Percentiles rank a stretch among this genome's conserved stretches.
These are phyloP conservation scores for Paramarasmius palmivorus DNA, from an alignment of 1,284 basidiomycete genomes.

Conservation along the genomic window DNA sequence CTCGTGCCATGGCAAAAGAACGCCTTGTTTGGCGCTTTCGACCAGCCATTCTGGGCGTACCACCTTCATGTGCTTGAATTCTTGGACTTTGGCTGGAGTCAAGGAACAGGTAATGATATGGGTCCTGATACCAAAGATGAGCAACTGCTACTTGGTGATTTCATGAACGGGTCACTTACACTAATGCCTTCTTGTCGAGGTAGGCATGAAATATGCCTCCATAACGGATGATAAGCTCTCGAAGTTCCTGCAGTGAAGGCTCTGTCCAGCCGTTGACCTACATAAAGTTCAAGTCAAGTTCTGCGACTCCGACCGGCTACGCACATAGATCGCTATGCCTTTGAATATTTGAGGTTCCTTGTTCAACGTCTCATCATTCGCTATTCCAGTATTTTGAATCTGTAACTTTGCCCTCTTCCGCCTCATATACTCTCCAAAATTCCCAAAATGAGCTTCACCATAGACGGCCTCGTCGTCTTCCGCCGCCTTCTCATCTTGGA, in stretches of 20 bases:
- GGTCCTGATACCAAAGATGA: slow-evolving; percentile 50
- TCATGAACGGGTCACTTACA: slow-evolving; percentile 48
- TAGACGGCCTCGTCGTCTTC: slow-evolving; percentile 53
- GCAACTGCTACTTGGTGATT: slow-evolving; percentile 1
- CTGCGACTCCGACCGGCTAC: slow-evolving; percentile 20
- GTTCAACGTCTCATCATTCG: slow-evolving; percentile 22
- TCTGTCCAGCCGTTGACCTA: slow-evolving; percentile 91
- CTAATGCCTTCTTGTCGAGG: slow-evolving; percentile 74
- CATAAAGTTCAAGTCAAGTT: not conserved
- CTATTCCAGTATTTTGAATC: slow-evolving; percentile 75
- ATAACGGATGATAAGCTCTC: slow-evolving; percentile 78
- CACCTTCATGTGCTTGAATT: slow-evolving; percentile 89
- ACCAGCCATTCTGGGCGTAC: slow-evolving; percentile 87
- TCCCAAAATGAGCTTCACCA: slow-evolving; percentile 79
- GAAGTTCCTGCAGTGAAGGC: slow-evolving; percentile 85
- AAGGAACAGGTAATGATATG: slow-evolving; percentile 90
- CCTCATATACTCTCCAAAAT: slow-evolving; percentile 85
- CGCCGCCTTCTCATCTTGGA: slow-evolving; percentile 5
- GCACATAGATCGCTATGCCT: slow-evolving; percentile 79
- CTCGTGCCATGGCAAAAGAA: slow-evolving; percentile 77
- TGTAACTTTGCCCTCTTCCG: slow-evolving; percentile 91
- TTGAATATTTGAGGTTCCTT: slow-evolving; percentile 61
- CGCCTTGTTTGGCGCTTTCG: slow-evolving; percentile 66
- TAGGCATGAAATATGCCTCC: slow-evolving; percentile 88
- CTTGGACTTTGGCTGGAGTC: slow-evolving; percentile 85